Base-by-base conservation (phyloP, 2,329 filamentous ascomycete species). In the Penicillium palitans region DNA sequence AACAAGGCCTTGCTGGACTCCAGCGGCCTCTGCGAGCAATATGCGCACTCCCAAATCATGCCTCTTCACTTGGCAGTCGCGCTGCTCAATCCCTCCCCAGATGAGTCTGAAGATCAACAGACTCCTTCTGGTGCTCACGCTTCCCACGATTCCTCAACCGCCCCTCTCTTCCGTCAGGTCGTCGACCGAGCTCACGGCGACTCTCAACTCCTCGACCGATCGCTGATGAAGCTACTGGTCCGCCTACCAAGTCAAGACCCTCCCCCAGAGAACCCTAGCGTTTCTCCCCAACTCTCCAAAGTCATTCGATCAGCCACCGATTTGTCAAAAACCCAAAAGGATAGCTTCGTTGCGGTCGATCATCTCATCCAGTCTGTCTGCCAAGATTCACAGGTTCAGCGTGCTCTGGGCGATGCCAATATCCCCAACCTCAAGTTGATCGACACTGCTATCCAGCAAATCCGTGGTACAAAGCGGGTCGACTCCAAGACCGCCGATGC, bases 261-360 rank as follows among this genome's bases (percentile, higher is more conserved):
- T 15, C 93, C 95, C 13, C 95, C 95, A 60, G 93, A 98, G 72
- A 86, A 89, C 66, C 88, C 96, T 57, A 87, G 90, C 55, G 86
- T 96, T 68, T 88, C 93, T 12, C 91, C 92, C 1, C 82, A 87
- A 9, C 93, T 98, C 77, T 86, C 88, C 62, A 90, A 89, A 67
- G 84, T 97, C 57, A 82, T 99, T 52, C 86, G 92, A 66, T 86
- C 90, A 66, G 92, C 95, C 2, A 87, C 90, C 74, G 92, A 98
- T 33, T 78, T 99, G 55, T 93, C 96, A 68, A 96, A 96, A 79
- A 92, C 93, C n/a, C 95, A 99, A 70, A 98, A 97, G 70, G 95
- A 99, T 74, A 91, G 87, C 64, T 99, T 87, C 76, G 90, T 99
- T 64, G 95, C 93, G 41, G 88, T 98, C 59, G 95, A 98, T 76